phyloP scores from a whole-genome alignment of 352 stramenopile species.

The Globisporangium paddicum region DNA sequence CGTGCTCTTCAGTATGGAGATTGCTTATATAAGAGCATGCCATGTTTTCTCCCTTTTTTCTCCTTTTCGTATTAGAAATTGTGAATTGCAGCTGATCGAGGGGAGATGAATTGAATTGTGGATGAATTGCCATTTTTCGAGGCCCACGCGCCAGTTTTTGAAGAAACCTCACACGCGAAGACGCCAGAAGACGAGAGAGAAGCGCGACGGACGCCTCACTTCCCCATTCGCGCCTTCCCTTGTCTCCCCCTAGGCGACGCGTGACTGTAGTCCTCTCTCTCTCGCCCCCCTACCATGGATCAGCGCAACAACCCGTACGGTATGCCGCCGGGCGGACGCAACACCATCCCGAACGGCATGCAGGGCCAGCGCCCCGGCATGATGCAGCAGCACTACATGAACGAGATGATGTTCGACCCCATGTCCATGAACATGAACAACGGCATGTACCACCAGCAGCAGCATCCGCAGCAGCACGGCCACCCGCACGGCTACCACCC shows the following conservation, averaged over 20 bases:
- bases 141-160: not conserved
- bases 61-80: no score
- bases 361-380: conserved; percentile 28
- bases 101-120: no score
- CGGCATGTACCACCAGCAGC: conserved; percentile 49
- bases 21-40: no score
- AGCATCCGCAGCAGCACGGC: conserved; percentile 23
- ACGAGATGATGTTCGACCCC: conserved; percentile 76
- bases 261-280: not conserved
- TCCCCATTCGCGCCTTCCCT: not conserved
- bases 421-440: conserved; percentile 54
- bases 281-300: conserved; percentile 39
- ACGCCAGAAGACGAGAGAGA: no score
- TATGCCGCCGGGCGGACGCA: conserved; percentile 33
- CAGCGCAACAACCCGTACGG: conserved; percentile 64
- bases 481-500: conserved; percentile 15
- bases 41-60: no score
- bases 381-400: conserved; percentile 66
- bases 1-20: no score
- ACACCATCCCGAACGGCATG: conserved; percentile 35
- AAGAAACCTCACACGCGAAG: no score
- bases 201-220: not conserved
- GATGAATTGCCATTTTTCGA: no score
- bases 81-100: no score
- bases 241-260: not conserved